Evolutionary conservation across 1,284 basidiomycete genomes (phyloP), one percentile per base, ranked within the genome.

Genomic region (Apiotrichum siamense): DNA sequence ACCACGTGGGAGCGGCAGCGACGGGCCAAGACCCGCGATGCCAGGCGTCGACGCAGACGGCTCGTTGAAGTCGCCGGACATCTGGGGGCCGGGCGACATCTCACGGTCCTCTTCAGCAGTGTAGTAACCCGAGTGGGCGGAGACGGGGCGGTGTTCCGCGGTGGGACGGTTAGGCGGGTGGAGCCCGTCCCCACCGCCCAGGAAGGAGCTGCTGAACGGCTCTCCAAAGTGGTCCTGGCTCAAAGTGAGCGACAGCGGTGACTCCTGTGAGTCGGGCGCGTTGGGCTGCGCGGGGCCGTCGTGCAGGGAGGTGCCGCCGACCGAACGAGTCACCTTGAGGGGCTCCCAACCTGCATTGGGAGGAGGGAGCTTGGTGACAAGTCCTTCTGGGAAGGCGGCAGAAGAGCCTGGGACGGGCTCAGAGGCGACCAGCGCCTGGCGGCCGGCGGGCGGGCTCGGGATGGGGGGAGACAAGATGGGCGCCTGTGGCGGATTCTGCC

Each of bases 81-180:
- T n/a, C n/a, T n/a, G n/a, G n/a, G n/a, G n/a, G n/a, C n/a, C n/a
- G n/a, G n/a, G n/a, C n/a, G n/a, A n/a, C n/a, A n/a, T n/a, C n/a
- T n/a, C n/a, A 13, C 17, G 31, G 24, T 45, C 44, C 39, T 37
- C 47, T 21, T 43, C 44, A 10, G 49, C 25, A 12, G 49, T 48
- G 39, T 42, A 51, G 49, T 51, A 55, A 1, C 44, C 49, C 31
- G 54, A 55, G 41, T 35, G 42, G 54, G 29, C 26, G 11, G 37
- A 27, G 10, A 24, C 31, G 1, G 37, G 46, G 17, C 37, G 47
- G n/a, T 42, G 25, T n/a, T n/a, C n/a, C n/a, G n/a, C n/a, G n/a
- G n/a, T n/a, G n/a, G n/a, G n/a, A n/a, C n/a, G n/a, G n/a, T n/a
- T n/a, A n/a, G n/a, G n/a, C n/a, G n/a, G n/a, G n/a, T n/a, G n/a